These are phyloP conservation scores for Blastosporella zonata DNA, from an alignment of 1,284 basidiomycete species.

Conservation along the genomic window DNA sequence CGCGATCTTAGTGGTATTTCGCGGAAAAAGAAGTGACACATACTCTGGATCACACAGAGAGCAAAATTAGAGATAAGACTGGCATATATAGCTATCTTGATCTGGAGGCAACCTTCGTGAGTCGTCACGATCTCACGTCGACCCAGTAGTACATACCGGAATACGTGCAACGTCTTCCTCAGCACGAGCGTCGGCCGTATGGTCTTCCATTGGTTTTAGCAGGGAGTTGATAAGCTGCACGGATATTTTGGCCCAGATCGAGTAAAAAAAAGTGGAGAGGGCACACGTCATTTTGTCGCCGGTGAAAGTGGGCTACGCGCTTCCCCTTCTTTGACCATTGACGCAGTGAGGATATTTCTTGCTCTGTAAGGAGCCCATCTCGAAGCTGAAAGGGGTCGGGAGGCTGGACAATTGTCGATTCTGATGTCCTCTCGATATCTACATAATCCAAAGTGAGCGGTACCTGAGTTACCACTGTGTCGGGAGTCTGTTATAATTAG, in stretches of 20 bases:
- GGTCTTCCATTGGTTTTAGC: conserved; percentile 87
- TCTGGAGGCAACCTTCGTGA: conserved; percentile 38
- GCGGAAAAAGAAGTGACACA: conserved; percentile 21
- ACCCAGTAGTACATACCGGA: conserved; percentile 47
- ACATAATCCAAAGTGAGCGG: conserved; percentile 28
- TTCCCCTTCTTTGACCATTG: conserved; percentile 55
- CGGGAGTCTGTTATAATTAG: conserved; percentile 33
- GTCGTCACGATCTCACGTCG: conserved; percentile 8
- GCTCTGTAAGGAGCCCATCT: conserved; percentile 54
- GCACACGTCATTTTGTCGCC: conserved; percentile 77
- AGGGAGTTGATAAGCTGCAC: conserved; percentile 76
- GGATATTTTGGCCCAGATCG: conserved; percentile 11
- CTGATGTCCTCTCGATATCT: conserved; percentile 45
- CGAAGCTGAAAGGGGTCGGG: conserved; percentile 63
- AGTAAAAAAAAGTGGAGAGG: conserved; percentile 14
- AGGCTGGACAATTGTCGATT: conserved; percentile 25
- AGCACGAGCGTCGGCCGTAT: conserved; percentile 70
- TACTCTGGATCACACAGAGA: conserved; percentile 69
- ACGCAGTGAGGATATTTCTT: conserved; percentile 59
- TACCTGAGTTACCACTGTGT: conserved; percentile 39
- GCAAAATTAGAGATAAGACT: conserved; percentile 77
- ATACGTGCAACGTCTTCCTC: conserved; percentile 63
- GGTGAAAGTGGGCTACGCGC: conserved; percentile 69
- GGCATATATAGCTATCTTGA: conserved; percentile 86
- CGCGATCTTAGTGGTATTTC: neutral